A percentile compares a stretch with the other conserved stretches of the same genome.
These are phyloP conservation scores for Phoma sp. DNA, from an alignment of 2,329 filamentous ascomycete species.

Conservation along the genomic window DNA sequence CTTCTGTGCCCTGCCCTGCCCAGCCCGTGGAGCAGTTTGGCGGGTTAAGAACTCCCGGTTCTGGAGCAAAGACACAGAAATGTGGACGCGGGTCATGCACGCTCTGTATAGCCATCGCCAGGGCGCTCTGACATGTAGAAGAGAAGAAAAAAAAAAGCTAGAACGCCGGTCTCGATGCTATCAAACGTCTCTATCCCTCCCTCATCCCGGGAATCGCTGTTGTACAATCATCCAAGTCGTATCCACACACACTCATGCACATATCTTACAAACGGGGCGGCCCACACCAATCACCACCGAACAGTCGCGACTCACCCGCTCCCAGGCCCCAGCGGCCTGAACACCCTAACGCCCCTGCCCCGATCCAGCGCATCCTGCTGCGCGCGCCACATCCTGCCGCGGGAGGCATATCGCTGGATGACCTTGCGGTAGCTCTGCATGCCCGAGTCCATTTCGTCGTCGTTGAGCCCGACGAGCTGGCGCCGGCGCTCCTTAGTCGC, in stretches of 20 bases:
- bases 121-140: no score
- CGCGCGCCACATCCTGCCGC: constrained; percentile 66
- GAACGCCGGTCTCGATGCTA: no score
- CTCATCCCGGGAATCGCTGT: background rate
- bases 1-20: no score
- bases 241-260: background rate
- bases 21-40: no score
- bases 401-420: constrained; percentile 56
- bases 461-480: constrained; percentile 46
- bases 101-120: no score
- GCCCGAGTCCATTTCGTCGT: constrained; percentile 48
- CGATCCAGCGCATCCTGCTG: constrained; percentile 60
- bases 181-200: background rate
- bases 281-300: no score
- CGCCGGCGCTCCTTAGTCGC: constrained; percentile 62
- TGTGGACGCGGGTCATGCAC: no score
- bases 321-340: constrained; percentile 39
- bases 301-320: no score
- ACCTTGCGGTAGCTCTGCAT: constrained; percentile 53
- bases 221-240: background rate
- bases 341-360: constrained; percentile 48
- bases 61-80: no score
- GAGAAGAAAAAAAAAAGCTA: no score
- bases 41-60: no score
- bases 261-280: background rate